Evolutionary conservation across 169 alveolate genomes (phyloP), one percentile per base, ranked within the genome.

Genomic region (Cryptosporidium tyzzeri): DNA sequence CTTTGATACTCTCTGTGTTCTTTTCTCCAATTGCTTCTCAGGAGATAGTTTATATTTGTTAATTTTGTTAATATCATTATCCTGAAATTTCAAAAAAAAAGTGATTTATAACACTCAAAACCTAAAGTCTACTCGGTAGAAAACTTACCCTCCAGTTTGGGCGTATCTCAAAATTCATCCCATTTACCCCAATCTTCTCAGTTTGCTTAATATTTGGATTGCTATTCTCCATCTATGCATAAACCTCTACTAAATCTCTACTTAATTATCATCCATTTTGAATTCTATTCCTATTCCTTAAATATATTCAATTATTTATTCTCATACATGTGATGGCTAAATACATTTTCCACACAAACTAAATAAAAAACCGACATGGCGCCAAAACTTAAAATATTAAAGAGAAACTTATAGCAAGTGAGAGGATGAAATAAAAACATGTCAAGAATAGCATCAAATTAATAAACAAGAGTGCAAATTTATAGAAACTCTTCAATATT

Each of bases 71-170:
- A 37, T 37, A 12, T 80, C 80, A 35, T 50, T 59, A 26, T 41
- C 53, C 89, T 80, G 29, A 35, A 39, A 37, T 12, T 23, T 26
- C 29, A 59, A 53, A 33, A 48, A 58, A 58, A 41, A 41, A 29
- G 29, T n/a, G 4, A 21, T 33, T 33, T 8, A 35, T 31, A 51
- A 1, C 29, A 65, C 3, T 37, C 50, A 16, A 26, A 65, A 14
- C 8, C 6, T n/a, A 65, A 65, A 29, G 55, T 44, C 10, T 62
- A 26, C 29, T 37, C 12, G 31, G 37, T 16, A n/a, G 55, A 33
- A 73, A 35, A 61, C 89, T 80, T 45, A 80, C 89, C 55, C 45
- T 61, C 89, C 89, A 80, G n/a, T 50, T 80, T 6, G 89, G 89
- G 3, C 75, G 73, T 44, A 80, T 39, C 68, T 80, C 89, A 80